A percentile compares a stretch with the other conserved stretches of the same genome.
Conservation (phyloP, 2,329 filamentous ascomycete genomes). For the Boeremia lycopersici region DNA sequence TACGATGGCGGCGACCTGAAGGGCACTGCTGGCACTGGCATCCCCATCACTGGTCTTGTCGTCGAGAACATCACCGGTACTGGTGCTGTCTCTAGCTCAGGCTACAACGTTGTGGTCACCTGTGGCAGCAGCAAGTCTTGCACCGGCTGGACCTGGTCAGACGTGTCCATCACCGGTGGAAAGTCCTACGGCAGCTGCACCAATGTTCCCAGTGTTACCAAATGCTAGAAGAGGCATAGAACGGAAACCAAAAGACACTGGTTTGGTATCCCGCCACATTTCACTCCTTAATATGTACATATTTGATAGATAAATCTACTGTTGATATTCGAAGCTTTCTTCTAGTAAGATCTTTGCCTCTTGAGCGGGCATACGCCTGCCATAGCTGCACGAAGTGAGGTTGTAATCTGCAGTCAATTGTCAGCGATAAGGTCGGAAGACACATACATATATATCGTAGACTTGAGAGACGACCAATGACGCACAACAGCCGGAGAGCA, state of each 20-base stretch:
- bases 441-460: no score
- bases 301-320: no score
- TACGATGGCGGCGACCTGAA: conserved; percentile 55
- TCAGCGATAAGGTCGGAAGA: no score
- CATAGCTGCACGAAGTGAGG: no score
- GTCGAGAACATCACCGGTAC: conserved; percentile 51
- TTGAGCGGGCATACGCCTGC: no score
- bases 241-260: not conserved
- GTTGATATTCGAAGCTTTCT: no score
- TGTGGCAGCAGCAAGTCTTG: conserved; percentile 58
- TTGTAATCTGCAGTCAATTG: no score
- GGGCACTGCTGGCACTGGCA: conserved; percentile 53
- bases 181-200: conserved; percentile 41
- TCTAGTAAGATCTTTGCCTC: no score
- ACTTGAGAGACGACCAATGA: no score
- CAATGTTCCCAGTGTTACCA: conserved; percentile 41
- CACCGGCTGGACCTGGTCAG: conserved; percentile 61
- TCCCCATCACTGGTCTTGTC: conserved; percentile 53
- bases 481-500: no score
- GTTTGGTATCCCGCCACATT: no score
- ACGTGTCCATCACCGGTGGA: conserved; percentile 49
- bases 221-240: conserved; percentile 20
- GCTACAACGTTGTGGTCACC: conserved; percentile 59
- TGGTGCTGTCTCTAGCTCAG: conserved; percentile 35
- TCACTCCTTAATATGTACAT: no score